phyloP scores from a whole-genome alignment of 305 asterid genomes.

The Stenogyne calaminthoides region DNA sequence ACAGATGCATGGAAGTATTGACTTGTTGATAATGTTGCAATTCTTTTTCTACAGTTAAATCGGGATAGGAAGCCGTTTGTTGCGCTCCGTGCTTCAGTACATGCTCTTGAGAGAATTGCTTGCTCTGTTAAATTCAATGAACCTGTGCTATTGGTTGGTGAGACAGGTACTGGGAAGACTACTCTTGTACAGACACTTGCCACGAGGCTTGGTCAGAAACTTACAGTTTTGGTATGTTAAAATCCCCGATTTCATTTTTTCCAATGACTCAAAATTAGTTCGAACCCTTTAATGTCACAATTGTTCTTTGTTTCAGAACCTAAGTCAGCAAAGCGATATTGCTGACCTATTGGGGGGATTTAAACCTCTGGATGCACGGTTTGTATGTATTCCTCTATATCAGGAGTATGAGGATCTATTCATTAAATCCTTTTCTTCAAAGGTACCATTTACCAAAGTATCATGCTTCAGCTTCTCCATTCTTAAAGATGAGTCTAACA shows the following conservation, averaged over 20 bases:
- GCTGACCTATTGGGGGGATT: conserved; percentile 94
- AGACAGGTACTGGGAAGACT: conserved; percentile 99
- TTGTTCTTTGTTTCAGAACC: conserved; percentile 60
- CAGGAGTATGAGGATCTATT: conserved; percentile 77
- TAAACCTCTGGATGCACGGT: conserved; percentile 86
- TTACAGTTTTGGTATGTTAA: conserved; percentile 85
- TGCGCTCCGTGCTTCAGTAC: conserved; percentile 73
- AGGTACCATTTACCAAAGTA: conserved; percentile 52
- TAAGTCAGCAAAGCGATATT: conserved; percentile 97
- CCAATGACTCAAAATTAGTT: conserved; percentile 18
- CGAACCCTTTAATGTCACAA: conserved; percentile 17
- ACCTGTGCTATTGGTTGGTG: conserved; percentile 98
- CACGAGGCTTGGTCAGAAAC: conserved; percentile 75
- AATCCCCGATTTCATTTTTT: conserved; percentile 10
- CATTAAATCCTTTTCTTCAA: conserved; percentile 55
- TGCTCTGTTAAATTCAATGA: conserved; percentile 82
- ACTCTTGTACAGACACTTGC: conserved; percentile 96
- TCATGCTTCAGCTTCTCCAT: conserved; percentile 5
- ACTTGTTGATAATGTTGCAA: not conserved
- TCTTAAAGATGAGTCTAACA: conserved; percentile 23
- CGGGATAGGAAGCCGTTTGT: conserved; percentile 71
- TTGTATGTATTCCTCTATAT: conserved; percentile 76
- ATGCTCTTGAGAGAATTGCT: conserved; percentile 92
- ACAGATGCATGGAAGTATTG: no score
- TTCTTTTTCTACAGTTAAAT: conserved; percentile 46